A percentile compares a stretch with the other conserved stretches of the same genome.
These are phyloP conservation scores for Emiliania huxleyi DNA, from an alignment of 78 protist species.

Conservation along the genomic window DNA sequence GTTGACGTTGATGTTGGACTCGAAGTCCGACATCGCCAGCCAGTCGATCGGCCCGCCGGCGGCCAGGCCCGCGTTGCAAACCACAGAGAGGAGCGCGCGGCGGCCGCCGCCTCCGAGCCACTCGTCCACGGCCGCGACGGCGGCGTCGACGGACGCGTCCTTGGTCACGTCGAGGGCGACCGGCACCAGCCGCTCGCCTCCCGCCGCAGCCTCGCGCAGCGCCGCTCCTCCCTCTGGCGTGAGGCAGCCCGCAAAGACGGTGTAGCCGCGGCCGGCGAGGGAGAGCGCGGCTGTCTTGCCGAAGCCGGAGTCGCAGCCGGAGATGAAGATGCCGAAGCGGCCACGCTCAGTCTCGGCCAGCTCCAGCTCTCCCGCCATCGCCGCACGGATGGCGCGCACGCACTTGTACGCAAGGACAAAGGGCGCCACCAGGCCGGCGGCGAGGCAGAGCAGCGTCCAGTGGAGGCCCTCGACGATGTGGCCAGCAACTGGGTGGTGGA, in stretches of 20 bases:
- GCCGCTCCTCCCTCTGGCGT: not conserved
- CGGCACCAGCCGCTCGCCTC: not conserved
- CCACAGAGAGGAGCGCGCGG: not conserved
- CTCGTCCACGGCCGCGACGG: not conserved
- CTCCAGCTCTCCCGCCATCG: not conserved
- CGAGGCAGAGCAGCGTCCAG: not conserved
- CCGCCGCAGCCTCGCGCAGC: not conserved
- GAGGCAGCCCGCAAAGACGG: not conserved
- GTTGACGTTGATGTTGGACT: not conserved
- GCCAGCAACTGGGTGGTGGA: not conserved
- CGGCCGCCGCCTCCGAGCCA: not conserved
- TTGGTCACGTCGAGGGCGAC: not conserved
- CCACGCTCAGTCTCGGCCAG: not conserved
- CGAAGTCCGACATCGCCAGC: not conserved
- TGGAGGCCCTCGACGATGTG: not conserved
- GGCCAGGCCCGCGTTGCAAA: not conserved
- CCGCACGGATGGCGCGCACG: not conserved
- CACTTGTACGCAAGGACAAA: not conserved
- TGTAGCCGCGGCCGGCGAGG: not conserved
- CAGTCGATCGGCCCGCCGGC: not conserved
- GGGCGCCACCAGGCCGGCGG: not conserved
- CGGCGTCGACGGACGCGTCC: not conserved
- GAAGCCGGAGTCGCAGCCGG: not conserved
- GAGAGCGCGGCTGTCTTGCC: not conserved
- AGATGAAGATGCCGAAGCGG: not conserved